Evolutionary conservation across 2,329 filamentous ascomycete species (phyloP).

Genomic region (Epichloe sibirici): DNA sequence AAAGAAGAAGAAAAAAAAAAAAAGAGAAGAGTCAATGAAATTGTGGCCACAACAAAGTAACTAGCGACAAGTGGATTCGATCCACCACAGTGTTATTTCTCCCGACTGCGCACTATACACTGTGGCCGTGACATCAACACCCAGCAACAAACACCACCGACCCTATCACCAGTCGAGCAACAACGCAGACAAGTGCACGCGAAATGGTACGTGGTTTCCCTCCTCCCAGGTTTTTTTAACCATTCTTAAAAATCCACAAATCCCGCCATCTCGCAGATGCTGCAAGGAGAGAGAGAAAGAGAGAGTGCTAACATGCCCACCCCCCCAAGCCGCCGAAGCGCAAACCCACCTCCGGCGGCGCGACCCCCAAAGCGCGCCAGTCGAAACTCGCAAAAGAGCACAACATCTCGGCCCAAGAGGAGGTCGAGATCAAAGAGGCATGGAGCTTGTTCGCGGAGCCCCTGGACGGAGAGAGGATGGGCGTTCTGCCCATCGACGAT

Average conservation of each 20-base stretch:
- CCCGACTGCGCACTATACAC: not conserved
- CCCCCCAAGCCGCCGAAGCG: slow-evolving; percentile 38
- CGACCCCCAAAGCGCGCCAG: slow-evolving; percentile 37
- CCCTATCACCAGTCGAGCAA: no score
- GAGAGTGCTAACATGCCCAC: not conserved
- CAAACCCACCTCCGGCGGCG: slow-evolving; percentile 24
- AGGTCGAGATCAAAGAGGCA: slow-evolving; percentile 82
- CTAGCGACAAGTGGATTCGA: not conserved
- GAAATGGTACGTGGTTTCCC: not conserved
- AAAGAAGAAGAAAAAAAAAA: not conserved
- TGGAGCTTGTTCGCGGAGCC: slow-evolving; percentile 71
- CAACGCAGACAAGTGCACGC: not conserved
- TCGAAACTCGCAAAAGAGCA: slow-evolving; percentile 91
- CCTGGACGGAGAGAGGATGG: slow-evolving; percentile 58
- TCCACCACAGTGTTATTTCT: not conserved
- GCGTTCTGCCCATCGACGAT: slow-evolving; percentile 54
- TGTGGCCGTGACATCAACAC: not conserved
- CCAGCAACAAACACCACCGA: not conserved
- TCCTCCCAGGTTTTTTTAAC: not conserved
- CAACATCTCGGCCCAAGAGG: slow-evolving; percentile 71
- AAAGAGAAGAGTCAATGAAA: no score
- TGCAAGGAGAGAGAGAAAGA: not conserved
- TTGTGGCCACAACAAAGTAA: not conserved
- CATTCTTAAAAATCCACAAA: not conserved
- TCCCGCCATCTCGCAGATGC: not conserved